A percentile compares a stretch with the other conserved stretches of the same genome.
These are phyloP conservation scores for Adansonia digitata DNA, from an alignment of 345 rosid genomes.

Conservation along the genomic window DNA sequence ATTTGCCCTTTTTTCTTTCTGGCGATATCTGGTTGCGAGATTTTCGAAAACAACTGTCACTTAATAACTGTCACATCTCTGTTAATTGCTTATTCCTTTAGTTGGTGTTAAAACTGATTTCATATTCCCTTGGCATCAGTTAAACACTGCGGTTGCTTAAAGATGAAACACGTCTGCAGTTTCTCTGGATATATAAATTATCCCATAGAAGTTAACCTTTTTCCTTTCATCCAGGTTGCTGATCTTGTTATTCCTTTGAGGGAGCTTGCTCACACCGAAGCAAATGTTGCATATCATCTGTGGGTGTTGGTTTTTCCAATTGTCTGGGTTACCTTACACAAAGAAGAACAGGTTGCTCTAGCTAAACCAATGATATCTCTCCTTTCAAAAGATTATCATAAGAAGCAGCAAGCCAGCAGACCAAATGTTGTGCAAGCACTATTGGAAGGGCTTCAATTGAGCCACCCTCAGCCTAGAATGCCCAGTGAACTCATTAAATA, in stretches of 20 bases:
- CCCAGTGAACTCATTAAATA: conserved; percentile 97
- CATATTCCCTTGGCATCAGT: not conserved
- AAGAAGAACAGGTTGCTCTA: conserved; percentile 79
- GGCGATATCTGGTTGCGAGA: not conserved
- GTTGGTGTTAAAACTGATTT: not conserved
- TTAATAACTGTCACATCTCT: not conserved
- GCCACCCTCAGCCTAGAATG: conserved; percentile 99
- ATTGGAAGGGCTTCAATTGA: conserved; percentile 92
- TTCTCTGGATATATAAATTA: not conserved
- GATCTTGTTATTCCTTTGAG: conserved; percentile 88
- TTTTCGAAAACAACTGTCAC: not conserved
- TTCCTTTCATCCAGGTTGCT: conserved; percentile 51
- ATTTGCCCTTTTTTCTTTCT: not conserved
- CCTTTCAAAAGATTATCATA: conserved; percentile 91
- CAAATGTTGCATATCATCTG: conserved; percentile 93
- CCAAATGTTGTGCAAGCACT: conserved; percentile 99
- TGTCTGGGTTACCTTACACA: conserved; percentile 93
- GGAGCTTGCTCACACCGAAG: conserved; percentile 92
- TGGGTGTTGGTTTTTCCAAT: conserved; percentile 99
- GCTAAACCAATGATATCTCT: conserved; percentile 91
- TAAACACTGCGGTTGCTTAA: not conserved
- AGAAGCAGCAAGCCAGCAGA: conserved; percentile 88
- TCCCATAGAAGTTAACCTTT: conserved; percentile 7
- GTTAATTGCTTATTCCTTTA: not conserved
- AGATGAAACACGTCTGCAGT: not conserved